Percentiles rank a stretch among this genome's conserved stretches.
Conservation (phyloP, 108 stramenopile genomes). For the Pelagomonas calceolata region DNA sequence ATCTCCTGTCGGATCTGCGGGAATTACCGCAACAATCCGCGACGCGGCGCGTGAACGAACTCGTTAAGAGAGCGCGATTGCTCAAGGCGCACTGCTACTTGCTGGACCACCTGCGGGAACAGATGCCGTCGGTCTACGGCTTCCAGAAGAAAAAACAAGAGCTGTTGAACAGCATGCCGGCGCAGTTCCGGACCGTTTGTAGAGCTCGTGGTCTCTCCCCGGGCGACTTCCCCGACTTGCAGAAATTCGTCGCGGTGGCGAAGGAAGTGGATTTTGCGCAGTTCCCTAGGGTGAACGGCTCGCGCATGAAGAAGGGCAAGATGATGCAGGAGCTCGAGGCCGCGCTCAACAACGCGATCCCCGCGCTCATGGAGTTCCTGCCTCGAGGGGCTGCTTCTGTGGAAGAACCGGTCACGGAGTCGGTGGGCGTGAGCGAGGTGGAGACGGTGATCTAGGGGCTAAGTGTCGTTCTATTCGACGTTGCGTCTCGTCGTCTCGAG, state of each 20-base stretch:
- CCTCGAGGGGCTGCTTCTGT: too few relatives aligned
- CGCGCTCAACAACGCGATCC: constrained; percentile 72
- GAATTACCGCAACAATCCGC: constrained; percentile 86
- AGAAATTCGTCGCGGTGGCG: constrained; percentile 69
- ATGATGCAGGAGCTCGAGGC: constrained; percentile 73
- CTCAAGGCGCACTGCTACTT: constrained; percentile 98
- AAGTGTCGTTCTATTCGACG: too few relatives aligned
- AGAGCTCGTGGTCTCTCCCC: constrained; percentile 64
- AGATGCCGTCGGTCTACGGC: constrained; percentile 89
- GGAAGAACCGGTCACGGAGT: too few relatives aligned
- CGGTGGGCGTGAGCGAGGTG: too few relatives aligned
- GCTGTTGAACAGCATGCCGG: constrained; percentile 74
- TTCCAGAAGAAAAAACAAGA: constrained; percentile 81
- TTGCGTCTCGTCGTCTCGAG: too few relatives aligned
- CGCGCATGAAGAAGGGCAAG: constrained; percentile 28
- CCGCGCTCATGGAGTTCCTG: constrained; percentile 36
- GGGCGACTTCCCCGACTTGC: constrained; percentile 88
- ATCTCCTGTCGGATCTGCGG: constrained; percentile 85
- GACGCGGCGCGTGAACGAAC: constrained; percentile 92
- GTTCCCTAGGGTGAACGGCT: constrained; percentile 41
- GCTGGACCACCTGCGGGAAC: constrained; percentile 89
- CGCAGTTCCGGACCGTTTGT: constrained; percentile 79
- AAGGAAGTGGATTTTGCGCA: constrained; percentile 63
- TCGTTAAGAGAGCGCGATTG: constrained; percentile 89
- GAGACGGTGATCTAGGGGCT: too few relatives aligned